Percentiles rank a stretch among this genome's conserved stretches.
phyloP scores from a whole-genome alignment of 306 rosid species.

The Rosa lucieae region DNA sequence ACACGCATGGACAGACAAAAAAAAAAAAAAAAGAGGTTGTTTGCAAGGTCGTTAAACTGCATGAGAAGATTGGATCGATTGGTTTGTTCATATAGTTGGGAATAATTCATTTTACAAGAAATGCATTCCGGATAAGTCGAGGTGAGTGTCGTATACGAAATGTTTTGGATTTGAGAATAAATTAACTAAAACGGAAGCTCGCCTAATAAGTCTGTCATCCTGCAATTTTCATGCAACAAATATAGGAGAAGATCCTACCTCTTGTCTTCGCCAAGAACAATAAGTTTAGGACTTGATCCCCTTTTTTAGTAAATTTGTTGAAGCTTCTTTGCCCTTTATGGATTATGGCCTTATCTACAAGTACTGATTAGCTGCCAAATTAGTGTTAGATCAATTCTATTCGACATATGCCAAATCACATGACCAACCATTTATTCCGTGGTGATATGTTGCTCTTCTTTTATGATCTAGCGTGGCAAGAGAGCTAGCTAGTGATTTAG shows the following conservation, averaged over 20 bases:
- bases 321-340: neutral
- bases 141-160: conserved; percentile 52
- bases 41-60: neutral
- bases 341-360: neutral
- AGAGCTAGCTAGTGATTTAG: neutral
- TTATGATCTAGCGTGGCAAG: neutral
- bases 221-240: conserved; percentile 7
- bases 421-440: neutral
- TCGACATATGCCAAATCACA: neutral
- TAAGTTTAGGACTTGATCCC: neutral
- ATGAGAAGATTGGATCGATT: neutral
- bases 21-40: neutral
- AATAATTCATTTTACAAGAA: neutral
- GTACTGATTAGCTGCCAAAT: neutral
- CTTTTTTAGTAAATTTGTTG: neutral
- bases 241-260: conserved; percentile 19
- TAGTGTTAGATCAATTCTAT: neutral
- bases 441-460: neutral
- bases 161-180: conserved; percentile 28
- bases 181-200: neutral
- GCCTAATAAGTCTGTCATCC: neutral
- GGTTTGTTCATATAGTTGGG: neutral
- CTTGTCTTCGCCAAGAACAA: conserved; percentile 27
- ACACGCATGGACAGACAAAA: neutral
- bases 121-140: conserved; percentile 21